These are phyloP conservation scores for Tetrahymena malaccensis DNA, from an alignment of 73 alveolate species.

Conservation along the genomic window DNA sequence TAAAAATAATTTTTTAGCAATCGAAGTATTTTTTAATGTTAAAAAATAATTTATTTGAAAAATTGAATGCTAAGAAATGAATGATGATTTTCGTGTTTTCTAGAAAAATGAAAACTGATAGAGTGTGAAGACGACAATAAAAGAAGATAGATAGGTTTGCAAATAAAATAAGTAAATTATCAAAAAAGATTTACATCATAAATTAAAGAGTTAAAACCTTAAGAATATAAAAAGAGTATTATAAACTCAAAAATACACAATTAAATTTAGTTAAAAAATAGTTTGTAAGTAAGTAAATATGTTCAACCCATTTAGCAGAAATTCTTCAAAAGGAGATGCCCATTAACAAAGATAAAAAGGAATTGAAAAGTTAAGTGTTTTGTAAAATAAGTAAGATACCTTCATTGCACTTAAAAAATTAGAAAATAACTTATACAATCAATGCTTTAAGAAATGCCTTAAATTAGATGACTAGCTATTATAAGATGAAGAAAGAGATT, in stretches of 20 bases:
- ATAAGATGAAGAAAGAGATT: background rate
- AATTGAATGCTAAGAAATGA: background rate
- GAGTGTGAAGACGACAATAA: background rate
- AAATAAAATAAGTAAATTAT: background rate
- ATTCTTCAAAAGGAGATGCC: background rate
- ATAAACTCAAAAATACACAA: background rate
- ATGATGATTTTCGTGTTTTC: background rate
- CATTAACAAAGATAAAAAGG: background rate
- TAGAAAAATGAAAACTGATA: background rate
- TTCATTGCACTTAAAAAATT: background rate
- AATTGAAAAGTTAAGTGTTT: background rate
- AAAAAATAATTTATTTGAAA: too few relatives aligned
- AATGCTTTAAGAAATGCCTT: background rate
- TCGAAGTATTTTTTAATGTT: too few relatives aligned
- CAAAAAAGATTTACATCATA: background rate
- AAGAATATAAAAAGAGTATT: background rate
- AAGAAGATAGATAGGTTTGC: background rate
- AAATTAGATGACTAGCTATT: background rate
- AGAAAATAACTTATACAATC: background rate
- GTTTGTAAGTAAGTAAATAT: background rate
- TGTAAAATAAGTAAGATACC: background rate
- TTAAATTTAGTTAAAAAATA: background rate
- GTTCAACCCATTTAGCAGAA: background rate
- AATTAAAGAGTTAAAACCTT: background rate
- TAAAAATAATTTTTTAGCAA: too few relatives aligned